Evolutionary conservation across 441 rosid species (phyloP), one percentile per base, ranked within the genome.

Genomic region (Eutrema salsugineum): DNA sequence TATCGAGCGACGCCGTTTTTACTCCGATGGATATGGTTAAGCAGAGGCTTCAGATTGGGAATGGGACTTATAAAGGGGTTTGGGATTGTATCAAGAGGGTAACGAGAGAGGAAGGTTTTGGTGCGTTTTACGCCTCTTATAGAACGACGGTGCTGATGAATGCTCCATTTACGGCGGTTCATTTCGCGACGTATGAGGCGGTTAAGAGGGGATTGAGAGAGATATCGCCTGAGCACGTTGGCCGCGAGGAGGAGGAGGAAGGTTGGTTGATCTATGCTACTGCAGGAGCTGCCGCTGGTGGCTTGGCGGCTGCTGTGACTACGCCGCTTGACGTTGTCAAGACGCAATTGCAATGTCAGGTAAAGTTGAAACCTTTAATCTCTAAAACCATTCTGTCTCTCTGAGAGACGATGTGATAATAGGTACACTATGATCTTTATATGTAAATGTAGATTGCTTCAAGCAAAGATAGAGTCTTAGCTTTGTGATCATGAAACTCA

Each of bases 11-110:
- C 42, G 93, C 89, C 0, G 93, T 88, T 22, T 77, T 93, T 6
- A 90, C 95, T 11, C 98, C 98, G 1, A 88, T 90, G 91, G 98
- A 93, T 72, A 68, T 87, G 87, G 98, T 93, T 78, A 93, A 77
- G 61, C 77, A 77, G 24, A 77, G 80, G 10, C 43, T 77, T 8
- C 80, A 77, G 49, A 77, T 77, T 12, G 80, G 80, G 46, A 72
- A 83, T 15, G 87, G 85, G 59, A 86, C 91, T n/a, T 87, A 87
- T 53, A 80, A 77, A 15, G 92, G 87, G 0, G 86, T 85, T 7
- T 64, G 64, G 40, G 92, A 83, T 63, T 86, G 93, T 17, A 67
- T 83, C 20, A 71, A 46, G 71, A 88, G 84, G 57, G 88, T 86
- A 16, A 20, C 36, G 57, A 60, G 73, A 50, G 89, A 86, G 53